Percentiles rank a stretch among this genome's conserved stretches.
phyloP scores from a whole-genome alignment of 1,139 yeast genomes.

The Yamadazyma oceani region DNA sequence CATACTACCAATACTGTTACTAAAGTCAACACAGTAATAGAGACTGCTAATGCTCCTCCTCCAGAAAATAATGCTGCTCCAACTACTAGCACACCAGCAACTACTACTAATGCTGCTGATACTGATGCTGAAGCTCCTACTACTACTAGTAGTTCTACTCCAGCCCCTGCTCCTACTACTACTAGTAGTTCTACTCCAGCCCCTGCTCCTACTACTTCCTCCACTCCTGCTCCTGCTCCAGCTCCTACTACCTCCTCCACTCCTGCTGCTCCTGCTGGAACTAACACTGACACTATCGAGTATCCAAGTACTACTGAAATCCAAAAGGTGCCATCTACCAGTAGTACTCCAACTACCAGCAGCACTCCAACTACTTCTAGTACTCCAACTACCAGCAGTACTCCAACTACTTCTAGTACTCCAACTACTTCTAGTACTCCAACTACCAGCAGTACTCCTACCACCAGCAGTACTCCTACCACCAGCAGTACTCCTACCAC shows the following conservation, averaged over 20 bases:
- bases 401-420: conserved; percentile 12
- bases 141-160: conserved; percentile 1
- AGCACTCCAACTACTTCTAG: conserved; percentile 9
- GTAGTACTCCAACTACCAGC: conserved; percentile 7
- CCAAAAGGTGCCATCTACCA: background rate
- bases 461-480: conserved; percentile 9
- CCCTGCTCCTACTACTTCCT: conserved; percentile 6
- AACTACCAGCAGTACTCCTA: conserved; percentile 11
- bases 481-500: conserved; percentile 7
- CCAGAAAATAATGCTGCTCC: conserved; percentile 10
- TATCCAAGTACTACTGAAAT: background rate
- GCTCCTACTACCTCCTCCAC: conserved; percentile 6
- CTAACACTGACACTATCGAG: background rate
- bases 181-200: conserved; percentile 8
- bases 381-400: conserved; percentile 7
- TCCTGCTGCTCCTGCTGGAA: conserved; percentile 5
- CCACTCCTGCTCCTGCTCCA: conserved; percentile 5
- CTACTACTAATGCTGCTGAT: too few relatives aligned
- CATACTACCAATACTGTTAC: conserved; percentile 27
- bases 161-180: conserved; percentile 9
- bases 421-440: conserved; percentile 20
- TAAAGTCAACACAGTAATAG: conserved; percentile 51
- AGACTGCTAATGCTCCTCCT: conserved; percentile 33
- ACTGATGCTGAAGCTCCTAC: conserved; percentile 8
- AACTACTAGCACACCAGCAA: conserved; percentile 12